Conservation (phyloP, 2,329 filamentous ascomycete genomes). For the Capronia epimyces region DNA sequence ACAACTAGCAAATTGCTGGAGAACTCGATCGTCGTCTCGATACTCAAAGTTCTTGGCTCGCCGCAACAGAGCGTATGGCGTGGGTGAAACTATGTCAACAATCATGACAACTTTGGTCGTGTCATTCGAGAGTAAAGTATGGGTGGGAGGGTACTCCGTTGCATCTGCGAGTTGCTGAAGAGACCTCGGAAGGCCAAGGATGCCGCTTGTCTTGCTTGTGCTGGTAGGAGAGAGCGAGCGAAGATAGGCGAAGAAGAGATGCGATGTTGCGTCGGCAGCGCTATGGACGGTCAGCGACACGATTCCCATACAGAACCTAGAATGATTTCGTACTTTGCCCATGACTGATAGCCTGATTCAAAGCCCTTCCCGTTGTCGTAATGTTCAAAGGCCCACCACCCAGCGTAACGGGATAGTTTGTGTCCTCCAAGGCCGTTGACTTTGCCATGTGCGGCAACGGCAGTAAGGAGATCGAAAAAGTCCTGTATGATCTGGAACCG, state of each 20-base stretch:
- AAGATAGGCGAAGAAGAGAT: slow-evolving; percentile 96
- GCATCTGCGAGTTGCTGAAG: slow-evolving; percentile 85
- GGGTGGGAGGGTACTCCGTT: slow-evolving; percentile 86
- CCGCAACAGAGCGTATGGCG: slow-evolving; percentile 82
- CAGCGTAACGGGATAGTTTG: slow-evolving; percentile 89
- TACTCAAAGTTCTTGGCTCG: slow-evolving; percentile 95
- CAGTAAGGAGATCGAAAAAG: slow-evolving; percentile 89
- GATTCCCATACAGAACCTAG: neutral
- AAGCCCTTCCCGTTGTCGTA: slow-evolving; percentile 83
- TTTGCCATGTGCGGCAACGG: slow-evolving; percentile 88
- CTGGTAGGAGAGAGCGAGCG: slow-evolving; percentile 85
- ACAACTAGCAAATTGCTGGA: slow-evolving; percentile 80
- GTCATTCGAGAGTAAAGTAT: slow-evolving; percentile 65
- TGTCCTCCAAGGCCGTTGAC: slow-evolving; percentile 86
- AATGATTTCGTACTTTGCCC: slow-evolving; percentile 60
- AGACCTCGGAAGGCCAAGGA: slow-evolving; percentile 81
- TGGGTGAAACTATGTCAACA: slow-evolving; percentile 89
- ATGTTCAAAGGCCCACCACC: slow-evolving; percentile 98
- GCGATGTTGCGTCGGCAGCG: slow-evolving; percentile 90
- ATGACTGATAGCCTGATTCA: slow-evolving; percentile 85
- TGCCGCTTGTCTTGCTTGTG: slow-evolving; percentile 62
- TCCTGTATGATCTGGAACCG: slow-evolving; percentile 87
- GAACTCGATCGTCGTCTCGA: slow-evolving; percentile 75
- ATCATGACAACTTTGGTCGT: slow-evolving; percentile 95
- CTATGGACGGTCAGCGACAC: slow-evolving; percentile 41